These are phyloP conservation scores for Scleroderma citrinum DNA, from an alignment of 768 basidiomycete species.

Conservation along the genomic window DNA sequence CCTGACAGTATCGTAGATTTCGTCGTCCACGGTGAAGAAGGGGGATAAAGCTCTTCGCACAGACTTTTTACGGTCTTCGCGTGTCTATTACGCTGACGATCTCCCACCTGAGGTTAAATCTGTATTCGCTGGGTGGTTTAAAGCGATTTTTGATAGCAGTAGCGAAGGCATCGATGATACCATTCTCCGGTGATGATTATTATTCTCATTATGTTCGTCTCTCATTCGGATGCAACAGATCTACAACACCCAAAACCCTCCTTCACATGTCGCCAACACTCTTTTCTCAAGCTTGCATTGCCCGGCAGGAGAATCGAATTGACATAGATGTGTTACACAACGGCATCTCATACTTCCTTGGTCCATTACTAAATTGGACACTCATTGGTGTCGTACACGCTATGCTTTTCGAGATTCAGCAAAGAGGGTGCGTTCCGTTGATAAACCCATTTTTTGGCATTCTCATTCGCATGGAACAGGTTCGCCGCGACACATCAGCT, in stretches of 20 bases:
- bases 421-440: conserved; percentile 39
- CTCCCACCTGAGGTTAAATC: conserved; percentile 38
- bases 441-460: not conserved
- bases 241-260: conserved; percentile 63
- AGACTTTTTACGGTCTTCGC: conserved; percentile 46
- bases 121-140: conserved; percentile 59
- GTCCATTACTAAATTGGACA: conserved; percentile 73
- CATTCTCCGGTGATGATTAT: conserved; percentile 47
- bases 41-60: conserved; percentile 43
- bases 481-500: conserved; percentile 45
- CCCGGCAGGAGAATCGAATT: conserved; percentile 45
- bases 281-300: conserved; percentile 55
- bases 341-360: conserved; percentile 73
- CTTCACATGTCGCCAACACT: conserved; percentile 63
- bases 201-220: not conserved
- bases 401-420: conserved; percentile 55
- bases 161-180: conserved; percentile 84
- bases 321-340: conserved; percentile 65
- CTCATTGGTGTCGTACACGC: conserved; percentile 66
- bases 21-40: conserved; percentile 39
- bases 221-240: conserved; percentile 35
- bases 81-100: conserved; percentile 35
- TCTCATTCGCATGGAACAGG: conserved; percentile 26
- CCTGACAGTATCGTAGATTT: conserved; percentile 38
- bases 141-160: conserved; percentile 67